A percentile compares a stretch with the other conserved stretches of the same genome.
These are phyloP conservation scores for Colletotrichum liaoningense DNA, from an alignment of 2,329 filamentous ascomycete genomes.

Conservation along the genomic window DNA sequence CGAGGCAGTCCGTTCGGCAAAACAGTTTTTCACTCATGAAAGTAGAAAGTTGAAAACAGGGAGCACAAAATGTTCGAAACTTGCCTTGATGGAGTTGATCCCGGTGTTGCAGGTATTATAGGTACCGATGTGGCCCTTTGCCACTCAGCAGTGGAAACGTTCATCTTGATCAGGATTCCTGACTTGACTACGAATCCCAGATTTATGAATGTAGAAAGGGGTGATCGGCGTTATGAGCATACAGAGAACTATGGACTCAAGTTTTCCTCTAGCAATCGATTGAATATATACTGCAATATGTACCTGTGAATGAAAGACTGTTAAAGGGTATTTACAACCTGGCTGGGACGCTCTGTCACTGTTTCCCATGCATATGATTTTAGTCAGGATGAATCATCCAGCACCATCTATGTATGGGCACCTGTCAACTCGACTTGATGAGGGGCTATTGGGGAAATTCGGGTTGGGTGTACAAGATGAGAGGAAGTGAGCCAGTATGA, in stretches of 20 bases:
- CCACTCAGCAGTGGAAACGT: no score
- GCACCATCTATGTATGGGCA: neutral
- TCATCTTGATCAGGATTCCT: no score
- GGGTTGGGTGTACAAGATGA: neutral
- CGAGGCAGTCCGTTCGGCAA: constrained; percentile 22
- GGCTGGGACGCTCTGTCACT: neutral
- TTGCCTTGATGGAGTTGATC: neutral
- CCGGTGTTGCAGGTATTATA: no score
- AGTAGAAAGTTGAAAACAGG: neutral
- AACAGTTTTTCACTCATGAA: constrained; percentile 17
- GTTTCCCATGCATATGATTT: neutral
- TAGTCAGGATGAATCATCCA: neutral
- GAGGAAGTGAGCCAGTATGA: constrained; percentile 5
- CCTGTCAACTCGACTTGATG: no score
- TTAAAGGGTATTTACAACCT: neutral
- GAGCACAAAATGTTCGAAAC: neutral
- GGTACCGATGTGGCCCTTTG: no score
- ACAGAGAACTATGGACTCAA: no score
- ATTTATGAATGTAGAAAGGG: no score
- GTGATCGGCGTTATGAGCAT: no score
- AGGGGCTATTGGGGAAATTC: neutral
- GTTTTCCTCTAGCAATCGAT: no score
- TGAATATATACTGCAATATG: no score
- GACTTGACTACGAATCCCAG: no score
- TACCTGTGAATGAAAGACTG: no score